Conservation (phyloP, 371 early-diverging fungal species). For the Capillidium heterosporum region DNA sequence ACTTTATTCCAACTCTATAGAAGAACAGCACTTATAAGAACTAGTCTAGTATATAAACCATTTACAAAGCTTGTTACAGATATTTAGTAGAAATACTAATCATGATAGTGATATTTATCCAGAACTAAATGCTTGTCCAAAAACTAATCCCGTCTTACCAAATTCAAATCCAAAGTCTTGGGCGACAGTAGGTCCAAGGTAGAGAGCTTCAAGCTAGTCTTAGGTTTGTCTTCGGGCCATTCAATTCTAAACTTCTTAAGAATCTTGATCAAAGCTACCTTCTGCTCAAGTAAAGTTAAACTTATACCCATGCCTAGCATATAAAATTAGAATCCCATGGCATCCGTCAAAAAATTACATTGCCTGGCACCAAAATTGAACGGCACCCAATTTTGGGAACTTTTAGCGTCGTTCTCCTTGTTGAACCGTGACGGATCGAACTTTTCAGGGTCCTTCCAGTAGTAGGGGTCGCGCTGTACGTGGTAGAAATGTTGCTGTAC, state of each 20-base stretch:
- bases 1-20: no score
- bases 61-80: no score
- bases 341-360: background rate
- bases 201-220: background rate
- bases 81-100: no score
- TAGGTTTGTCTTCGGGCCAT: background rate
- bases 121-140: no score
- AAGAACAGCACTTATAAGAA: no score
- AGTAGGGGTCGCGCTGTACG: background rate
- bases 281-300: slow-evolving; percentile 1
- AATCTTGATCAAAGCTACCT: background rate
- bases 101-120: no score
- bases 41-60: no score
- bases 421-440: slow-evolving; percentile 2
- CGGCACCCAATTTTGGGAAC: background rate
- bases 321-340: background rate
- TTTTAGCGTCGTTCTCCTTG: background rate
- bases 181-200: background rate
- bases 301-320: slow-evolving; percentile 2
- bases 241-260: background rate
- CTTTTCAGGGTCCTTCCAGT: slow-evolving; percentile 5
- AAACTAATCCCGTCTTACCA: background rate
- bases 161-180: background rate
- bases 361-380: background rate
- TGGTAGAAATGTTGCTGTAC: background rate